These are phyloP conservation scores for Scedosporium apiospermum DNA, from an alignment of 2,329 filamentous ascomycete genomes.

Conservation along the genomic window DNA sequence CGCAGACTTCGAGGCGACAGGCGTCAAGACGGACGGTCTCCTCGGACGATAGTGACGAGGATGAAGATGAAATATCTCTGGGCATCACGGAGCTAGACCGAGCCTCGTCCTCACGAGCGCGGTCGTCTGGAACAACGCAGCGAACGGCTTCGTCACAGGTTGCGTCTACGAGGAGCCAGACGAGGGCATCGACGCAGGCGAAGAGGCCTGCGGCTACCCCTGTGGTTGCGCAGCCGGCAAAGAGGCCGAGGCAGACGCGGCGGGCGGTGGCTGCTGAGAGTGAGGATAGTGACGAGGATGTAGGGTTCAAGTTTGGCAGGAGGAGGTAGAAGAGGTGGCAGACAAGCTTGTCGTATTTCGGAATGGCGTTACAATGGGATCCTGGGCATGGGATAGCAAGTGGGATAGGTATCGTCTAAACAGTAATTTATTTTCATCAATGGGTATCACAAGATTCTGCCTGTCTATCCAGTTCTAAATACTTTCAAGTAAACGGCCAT, in stretches of 20 bases:
- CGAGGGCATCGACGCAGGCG: conserved; percentile 11
- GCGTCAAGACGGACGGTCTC: conserved; percentile 17
- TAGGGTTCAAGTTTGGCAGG: conserved; percentile 46
- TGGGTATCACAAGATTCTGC: conserved; percentile 3
- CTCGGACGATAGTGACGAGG: conserved; percentile 28
- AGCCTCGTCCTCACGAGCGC: conserved; percentile 4
- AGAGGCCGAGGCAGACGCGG: conserved; percentile 21
- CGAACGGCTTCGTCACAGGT: conserved; percentile 13
- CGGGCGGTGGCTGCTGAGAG: conserved; percentile 27
- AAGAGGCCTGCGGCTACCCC: conserved; percentile 25
- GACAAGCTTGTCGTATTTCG: neutral
- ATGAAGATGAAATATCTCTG: conserved; percentile 14
- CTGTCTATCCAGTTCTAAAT: neutral
- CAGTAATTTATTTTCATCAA: neutral
- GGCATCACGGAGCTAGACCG: conserved; percentile 15
- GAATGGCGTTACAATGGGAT: neutral
- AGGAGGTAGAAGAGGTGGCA: conserved; percentile 14
- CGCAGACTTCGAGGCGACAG: conserved; percentile 7
- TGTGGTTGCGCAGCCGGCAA: conserved; percentile 19
- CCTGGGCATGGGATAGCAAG: too few relatives aligned
- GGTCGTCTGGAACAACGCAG: conserved; percentile 12
- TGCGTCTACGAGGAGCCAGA: neutral
- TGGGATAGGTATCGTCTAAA: too few relatives aligned
- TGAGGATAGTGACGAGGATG: conserved; percentile 43
- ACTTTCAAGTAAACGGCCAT: too few relatives aligned